These are phyloP conservation scores for Pichia sp. DNA, from an alignment of 1,139 yeast genomes.

Conservation along the genomic window DNA sequence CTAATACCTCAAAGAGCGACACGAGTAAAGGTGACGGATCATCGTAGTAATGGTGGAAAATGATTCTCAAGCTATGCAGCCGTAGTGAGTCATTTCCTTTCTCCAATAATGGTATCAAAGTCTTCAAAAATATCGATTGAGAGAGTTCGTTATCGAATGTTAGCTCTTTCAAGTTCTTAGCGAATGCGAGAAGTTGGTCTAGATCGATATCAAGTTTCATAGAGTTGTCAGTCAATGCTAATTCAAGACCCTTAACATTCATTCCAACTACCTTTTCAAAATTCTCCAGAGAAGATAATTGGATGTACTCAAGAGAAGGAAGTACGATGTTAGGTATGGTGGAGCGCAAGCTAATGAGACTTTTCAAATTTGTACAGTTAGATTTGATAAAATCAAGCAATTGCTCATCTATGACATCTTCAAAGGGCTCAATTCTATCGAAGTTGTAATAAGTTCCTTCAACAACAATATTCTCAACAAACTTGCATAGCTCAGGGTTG, in stretches of 20 bases:
- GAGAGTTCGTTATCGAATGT: no score
- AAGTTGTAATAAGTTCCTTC: conserved; percentile 2
- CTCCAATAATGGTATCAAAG: no score
- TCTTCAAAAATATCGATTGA: no score
- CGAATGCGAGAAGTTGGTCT: no score
- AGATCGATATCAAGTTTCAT: no score
- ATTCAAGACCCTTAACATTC: no score
- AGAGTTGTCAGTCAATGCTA: no score
- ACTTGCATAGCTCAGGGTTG: conserved; percentile 20
- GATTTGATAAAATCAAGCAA: conserved; percentile 14
- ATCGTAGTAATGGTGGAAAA: conserved; percentile 30
- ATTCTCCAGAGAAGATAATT: no score
- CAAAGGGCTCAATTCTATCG: background rate
- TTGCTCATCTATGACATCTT: conserved; percentile 6
- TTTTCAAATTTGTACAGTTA: conserved; percentile 19
- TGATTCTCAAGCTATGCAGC: conserved; percentile 29
- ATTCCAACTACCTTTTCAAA: no score
- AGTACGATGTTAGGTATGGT: conserved; percentile 6
- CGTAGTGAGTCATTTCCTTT: no score
- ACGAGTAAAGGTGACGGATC: conserved; percentile 1
- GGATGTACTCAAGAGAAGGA: conserved; percentile 1
- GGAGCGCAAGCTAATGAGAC: conserved; percentile 11
- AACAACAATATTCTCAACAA: conserved; percentile 20
- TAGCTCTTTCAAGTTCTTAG: no score
- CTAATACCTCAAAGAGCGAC: conserved; percentile 23